Percentiles rank a stretch among this genome's conserved stretches.
These are phyloP conservation scores for Diaporthe destruens DNA, from an alignment of 2,329 filamentous ascomycete species.

Conservation along the genomic window DNA sequence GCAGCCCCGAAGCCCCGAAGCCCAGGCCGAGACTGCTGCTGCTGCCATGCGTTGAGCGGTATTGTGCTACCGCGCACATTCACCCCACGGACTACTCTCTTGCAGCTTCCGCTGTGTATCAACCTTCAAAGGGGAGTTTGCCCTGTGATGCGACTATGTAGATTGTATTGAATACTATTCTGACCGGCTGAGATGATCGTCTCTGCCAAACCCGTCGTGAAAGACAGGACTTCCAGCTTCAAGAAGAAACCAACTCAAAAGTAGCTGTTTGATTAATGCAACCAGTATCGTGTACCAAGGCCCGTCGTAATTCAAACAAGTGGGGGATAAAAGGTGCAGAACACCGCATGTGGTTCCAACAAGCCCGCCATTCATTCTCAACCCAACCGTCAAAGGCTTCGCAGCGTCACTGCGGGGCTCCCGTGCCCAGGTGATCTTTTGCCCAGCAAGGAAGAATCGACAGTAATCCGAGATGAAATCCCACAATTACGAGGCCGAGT, in stretches of 20 bases:
- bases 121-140: not conserved
- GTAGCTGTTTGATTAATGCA: not conserved
- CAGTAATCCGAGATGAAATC: no score
- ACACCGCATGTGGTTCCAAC: not conserved
- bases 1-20: not conserved
- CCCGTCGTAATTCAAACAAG: not conserved
- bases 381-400: no score
- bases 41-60: not conserved
- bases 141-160: not conserved
- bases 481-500: no score
- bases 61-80: not conserved
- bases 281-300: not conserved
- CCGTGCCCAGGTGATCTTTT: not conserved
- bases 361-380: not conserved
- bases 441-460: not conserved
- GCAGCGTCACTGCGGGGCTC: not conserved
- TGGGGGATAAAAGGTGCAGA: not conserved
- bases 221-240: not conserved
- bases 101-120: not conserved
- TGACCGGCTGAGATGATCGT: not conserved
- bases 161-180: not conserved
- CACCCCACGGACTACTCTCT: not conserved
- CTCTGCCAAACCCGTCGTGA: not conserved
- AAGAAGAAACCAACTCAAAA: not conserved
- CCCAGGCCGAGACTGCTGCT: not conserved